phyloP scores from a whole-genome alignment of 495 filamentous ascomycete species.

The Aspergillus baeticus region DNA sequence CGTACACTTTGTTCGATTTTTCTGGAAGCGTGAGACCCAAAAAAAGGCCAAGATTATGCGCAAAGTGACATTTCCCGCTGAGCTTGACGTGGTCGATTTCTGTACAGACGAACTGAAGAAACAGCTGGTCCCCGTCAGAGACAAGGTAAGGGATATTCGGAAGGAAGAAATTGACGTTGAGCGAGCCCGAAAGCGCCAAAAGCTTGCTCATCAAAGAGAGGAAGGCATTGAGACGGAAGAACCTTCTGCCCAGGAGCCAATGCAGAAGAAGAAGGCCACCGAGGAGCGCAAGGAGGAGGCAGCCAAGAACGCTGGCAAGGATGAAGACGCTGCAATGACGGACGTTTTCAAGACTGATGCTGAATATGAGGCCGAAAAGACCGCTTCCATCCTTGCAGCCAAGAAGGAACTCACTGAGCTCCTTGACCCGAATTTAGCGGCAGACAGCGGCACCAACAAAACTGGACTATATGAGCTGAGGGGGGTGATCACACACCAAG shows the following conservation, averaged over 20 bases:
- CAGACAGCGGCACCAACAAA: conserved; percentile 81
- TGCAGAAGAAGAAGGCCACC: conserved; percentile 51
- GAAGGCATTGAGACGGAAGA: conserved; percentile 50
- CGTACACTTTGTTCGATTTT: conserved; percentile 97
- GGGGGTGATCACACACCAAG: conserved; percentile 96
- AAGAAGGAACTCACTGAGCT: conserved; percentile 82
- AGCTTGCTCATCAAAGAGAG: conserved; percentile 29
- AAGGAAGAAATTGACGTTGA: conserved; percentile 93
- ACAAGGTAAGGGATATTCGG: conserved; percentile 91
- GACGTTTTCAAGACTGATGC: conserved; percentile 89
- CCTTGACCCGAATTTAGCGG: conserved; percentile 65
- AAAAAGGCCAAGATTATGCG: conserved; percentile 99
- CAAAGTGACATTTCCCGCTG: conserved; percentile 92
- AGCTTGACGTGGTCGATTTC: conserved; percentile 91
- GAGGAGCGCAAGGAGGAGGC: conserved; percentile 52
- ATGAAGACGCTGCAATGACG: conserved; percentile 68
- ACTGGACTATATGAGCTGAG: conserved; percentile 93
- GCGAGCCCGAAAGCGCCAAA: conserved; percentile 60
- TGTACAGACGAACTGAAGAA: conserved; percentile 86
- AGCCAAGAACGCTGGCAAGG: conserved; percentile 38
- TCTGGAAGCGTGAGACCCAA: conserved; percentile 89
- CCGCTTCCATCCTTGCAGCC: conserved; percentile 65
- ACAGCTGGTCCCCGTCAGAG: conserved; percentile 81
- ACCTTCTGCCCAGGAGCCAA: conserved; percentile 34
- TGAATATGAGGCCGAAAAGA: conserved; percentile 81